Conservation (phyloP, 2,329 filamentous ascomycete genomes). For the Fusarium solani-melongenae region DNA sequence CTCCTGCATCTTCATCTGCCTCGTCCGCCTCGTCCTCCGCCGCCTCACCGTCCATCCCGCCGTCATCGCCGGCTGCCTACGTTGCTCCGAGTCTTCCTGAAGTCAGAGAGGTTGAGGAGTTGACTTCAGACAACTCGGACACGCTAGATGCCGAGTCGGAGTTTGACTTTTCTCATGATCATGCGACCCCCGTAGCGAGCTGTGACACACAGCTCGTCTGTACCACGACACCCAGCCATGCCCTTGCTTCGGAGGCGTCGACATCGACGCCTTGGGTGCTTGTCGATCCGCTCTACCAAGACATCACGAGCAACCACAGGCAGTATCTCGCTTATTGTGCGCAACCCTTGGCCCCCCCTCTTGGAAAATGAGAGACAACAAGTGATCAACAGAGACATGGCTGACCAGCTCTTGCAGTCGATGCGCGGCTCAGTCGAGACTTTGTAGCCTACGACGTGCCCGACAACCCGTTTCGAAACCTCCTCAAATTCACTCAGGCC, state of each 20-base stretch:
- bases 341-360: constrained; percentile 17
- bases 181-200: constrained; percentile 26
- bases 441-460: constrained; percentile 60
- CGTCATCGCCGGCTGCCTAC: constrained; percentile 28
- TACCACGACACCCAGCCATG: constrained; percentile 32
- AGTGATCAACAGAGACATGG: constrained; percentile 27
- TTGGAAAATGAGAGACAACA: background rate
- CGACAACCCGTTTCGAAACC: constrained; percentile 59
- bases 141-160: constrained; percentile 25
- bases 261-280: constrained; percentile 52
- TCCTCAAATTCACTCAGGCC: constrained; percentile 55
- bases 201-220: constrained; percentile 45
- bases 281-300: constrained; percentile 60
- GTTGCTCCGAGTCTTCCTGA: constrained; percentile 23
- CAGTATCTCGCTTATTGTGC: constrained; percentile 57
- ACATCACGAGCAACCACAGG: constrained; percentile 60
- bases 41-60: constrained; percentile 26
- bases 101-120: constrained; percentile 23
- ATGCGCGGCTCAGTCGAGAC: constrained; percentile 63
- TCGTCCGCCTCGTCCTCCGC: constrained; percentile 19
- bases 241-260: constrained; percentile 32
- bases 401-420: constrained; percentile 49
- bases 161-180: constrained; percentile 19
- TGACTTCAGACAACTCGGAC: constrained; percentile 23
- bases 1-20: constrained; percentile 17